Conservation (phyloP, 768 basidiomycete genomes). For the Agrocybe chaxingu region DNA sequence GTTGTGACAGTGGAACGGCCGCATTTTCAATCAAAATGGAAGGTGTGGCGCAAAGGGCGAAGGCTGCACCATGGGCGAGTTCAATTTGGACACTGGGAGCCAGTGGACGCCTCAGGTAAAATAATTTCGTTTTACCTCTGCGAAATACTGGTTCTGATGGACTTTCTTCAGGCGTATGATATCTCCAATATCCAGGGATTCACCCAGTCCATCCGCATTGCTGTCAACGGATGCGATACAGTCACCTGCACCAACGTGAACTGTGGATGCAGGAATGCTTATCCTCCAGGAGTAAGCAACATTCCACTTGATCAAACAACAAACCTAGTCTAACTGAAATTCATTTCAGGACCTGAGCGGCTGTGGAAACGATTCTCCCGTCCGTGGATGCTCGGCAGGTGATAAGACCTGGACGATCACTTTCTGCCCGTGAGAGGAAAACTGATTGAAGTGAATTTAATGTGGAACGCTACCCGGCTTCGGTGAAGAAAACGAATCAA, state of each 20-base stretch:
- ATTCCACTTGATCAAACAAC: background rate
- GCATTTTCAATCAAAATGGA: constrained; percentile 36
- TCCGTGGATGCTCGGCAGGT: constrained; percentile 32
- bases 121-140: background rate
- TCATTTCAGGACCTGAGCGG: constrained; percentile 29
- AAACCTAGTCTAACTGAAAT: background rate
- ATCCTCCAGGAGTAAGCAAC: constrained; percentile 29
- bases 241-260: constrained; percentile 35
- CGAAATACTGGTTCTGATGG: background rate
- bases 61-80: constrained; percentile 35
- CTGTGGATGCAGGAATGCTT: constrained; percentile 31
- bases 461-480: too few species aligned
- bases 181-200: constrained; percentile 44
- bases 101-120: constrained; percentile 23
- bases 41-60: constrained; percentile 35
- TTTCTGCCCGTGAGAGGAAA: constrained; percentile 24
- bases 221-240: constrained; percentile 33
- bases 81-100: constrained; percentile 34
- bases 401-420: constrained; percentile 30
- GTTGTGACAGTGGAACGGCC: constrained; percentile 34
- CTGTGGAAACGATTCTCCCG: constrained; percentile 35
- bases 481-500: too few species aligned
- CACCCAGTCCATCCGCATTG: constrained; percentile 33
- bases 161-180: constrained; percentile 31
- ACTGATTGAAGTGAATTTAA: too few species aligned